Conservation (phyloP, 2,329 filamentous ascomycete genomes). For the Colletotrichum magnum region DNA sequence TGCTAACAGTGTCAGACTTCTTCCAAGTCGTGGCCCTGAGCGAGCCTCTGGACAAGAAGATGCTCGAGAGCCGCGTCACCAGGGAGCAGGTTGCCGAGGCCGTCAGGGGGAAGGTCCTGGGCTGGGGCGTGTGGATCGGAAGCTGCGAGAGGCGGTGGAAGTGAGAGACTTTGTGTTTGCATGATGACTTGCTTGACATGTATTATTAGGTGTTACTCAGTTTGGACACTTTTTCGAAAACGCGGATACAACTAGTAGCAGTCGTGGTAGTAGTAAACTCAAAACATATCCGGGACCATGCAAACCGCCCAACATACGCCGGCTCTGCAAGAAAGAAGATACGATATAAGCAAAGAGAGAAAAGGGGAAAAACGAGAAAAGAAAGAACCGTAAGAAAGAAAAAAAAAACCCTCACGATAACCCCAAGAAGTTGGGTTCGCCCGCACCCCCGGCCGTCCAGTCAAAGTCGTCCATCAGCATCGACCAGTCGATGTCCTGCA, state of each 20-base stretch:
- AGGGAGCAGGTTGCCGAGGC: conserved; percentile 58
- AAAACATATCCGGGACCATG: neutral
- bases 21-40: conserved; percentile 64
- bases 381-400: neutral
- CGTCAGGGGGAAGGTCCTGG: conserved; percentile 62
- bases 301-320: neutral
- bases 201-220: neutral
- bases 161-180: neutral
- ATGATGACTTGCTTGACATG: neutral
- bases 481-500: conserved; percentile 65
- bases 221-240: neutral
- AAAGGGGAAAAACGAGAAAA: no score
- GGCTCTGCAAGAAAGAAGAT: neutral
- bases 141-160: conserved; percentile 58
- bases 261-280: neutral
- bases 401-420: conserved; percentile 21
- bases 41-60: conserved; percentile 54
- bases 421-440: conserved; percentile 37
- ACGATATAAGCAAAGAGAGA: no score
- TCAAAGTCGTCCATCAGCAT: conserved; percentile 66
- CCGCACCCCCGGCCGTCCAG: conserved; percentile 50
- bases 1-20: conserved; percentile 53
- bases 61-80: conserved; percentile 55
- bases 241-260: neutral
- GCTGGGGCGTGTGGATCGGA: conserved; percentile 65